Evolutionary conservation across 371 early-diverging fungal genomes (phyloP), one percentile per base, ranked within the genome.

Genomic region (Chytridium lagenaria): DNA sequence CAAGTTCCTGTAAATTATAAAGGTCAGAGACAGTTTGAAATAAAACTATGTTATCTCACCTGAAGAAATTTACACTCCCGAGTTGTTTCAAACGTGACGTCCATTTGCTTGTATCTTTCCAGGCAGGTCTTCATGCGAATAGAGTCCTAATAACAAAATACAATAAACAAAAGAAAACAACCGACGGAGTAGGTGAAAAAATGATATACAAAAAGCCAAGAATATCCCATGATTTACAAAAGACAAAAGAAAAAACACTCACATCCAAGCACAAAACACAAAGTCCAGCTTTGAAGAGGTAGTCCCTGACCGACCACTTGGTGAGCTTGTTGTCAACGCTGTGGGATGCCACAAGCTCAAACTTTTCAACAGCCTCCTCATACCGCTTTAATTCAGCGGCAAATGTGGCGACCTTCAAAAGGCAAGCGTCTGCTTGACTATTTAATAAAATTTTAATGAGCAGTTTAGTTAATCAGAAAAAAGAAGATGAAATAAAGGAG

Each of bases 301-400:
- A 97, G 40, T 96, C 97, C 75, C 95, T 94, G 50, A 95, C 84
- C 7, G 94, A 94, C 93, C 95, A 98, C 81, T 95, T 94, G 36
- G 95, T 92, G 37, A 98, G 84, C 74, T 91, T 91, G 79, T 95
- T 93, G 80, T 95, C 94, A 72, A 95, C 76, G 61, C 90, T 89
- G 59, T 89, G 90, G 23, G 85, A 78, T 1, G 95, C 97, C 10
- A 96, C 93, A 36, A 80, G 63, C 78, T 97, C 97, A 82, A 96
- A 95, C 65, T 89, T 89, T 49, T 91, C 91, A 67, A 95, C 91
- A 0, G 98, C 98, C 49, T 87, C 89, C 38, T 91, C 89, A 73
- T 94, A 98, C 74, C 90, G 85, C 65, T 92, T 95, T n/a, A 95
- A 79, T 76, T 94, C 90, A 10, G 94, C 98, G 1, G 95, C 95